These are phyloP conservation scores for Kluyveromyces lactis DNA, from an alignment of 805 yeast species.

Conservation along the genomic window DNA sequence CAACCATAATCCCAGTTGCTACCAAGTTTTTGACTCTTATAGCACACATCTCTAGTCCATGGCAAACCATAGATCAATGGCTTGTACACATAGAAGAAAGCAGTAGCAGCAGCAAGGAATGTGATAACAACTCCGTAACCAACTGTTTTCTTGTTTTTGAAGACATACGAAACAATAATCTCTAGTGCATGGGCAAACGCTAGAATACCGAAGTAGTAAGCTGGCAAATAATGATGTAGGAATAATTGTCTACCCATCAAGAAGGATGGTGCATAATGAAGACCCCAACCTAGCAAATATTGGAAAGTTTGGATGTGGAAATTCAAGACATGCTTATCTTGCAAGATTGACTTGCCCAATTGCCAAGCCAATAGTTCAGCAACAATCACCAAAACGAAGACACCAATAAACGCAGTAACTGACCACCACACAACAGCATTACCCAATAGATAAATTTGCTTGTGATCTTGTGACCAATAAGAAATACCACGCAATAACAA, in stretches of 20 bases:
- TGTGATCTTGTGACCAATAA: conserved; percentile 59
- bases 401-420: conserved; percentile 42
- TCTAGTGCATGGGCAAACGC: conserved; percentile 66
- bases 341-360: conserved; percentile 41
- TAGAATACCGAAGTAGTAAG: conserved; percentile 78
- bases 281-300: conserved; percentile 59
- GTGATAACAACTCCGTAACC: conserved; percentile 39
- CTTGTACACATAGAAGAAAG: conserved; percentile 52
- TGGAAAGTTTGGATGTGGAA: conserved; percentile 56
- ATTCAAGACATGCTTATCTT: conserved; percentile 49
- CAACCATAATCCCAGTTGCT: conserved; percentile 88
- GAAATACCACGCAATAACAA: conserved; percentile 67
- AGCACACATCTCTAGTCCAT: conserved; percentile 72
- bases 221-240: conserved; percentile 89
- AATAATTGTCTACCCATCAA: conserved; percentile 91
- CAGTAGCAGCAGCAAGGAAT: conserved; percentile 42
- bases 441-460: conserved; percentile 65
- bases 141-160: conserved; percentile 34
- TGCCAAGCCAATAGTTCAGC: conserved; percentile 56
- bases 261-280: conserved; percentile 69
- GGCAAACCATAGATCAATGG: conserved; percentile 70
- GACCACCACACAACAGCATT: conserved; percentile 80
- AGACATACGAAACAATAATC: conserved; percentile 37
- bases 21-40: conserved; percentile 43
- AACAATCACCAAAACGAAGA: conserved; percentile 39